Conservation (phyloP, 2,329 filamentous ascomycete species). For the Diaporthe citri region DNA sequence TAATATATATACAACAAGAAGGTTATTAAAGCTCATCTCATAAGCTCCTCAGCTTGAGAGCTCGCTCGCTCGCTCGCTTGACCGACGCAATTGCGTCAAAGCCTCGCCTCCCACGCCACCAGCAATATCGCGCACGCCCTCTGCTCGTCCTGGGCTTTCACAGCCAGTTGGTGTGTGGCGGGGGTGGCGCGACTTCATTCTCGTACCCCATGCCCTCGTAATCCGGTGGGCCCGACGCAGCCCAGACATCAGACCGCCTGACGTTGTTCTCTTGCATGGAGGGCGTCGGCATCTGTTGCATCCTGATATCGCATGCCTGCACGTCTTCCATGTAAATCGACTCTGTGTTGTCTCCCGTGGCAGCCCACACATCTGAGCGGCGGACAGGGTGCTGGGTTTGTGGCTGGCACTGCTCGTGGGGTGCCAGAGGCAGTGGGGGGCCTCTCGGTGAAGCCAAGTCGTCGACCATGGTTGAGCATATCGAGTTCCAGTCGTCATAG, state of each 20-base stretch:
- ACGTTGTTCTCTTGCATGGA: slow-evolving; percentile 6
- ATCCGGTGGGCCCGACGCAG: slow-evolving; percentile 29
- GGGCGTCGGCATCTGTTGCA: slow-evolving; percentile 27
- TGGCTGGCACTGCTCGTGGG: slow-evolving; percentile 37
- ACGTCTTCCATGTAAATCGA: slow-evolving; percentile 39
- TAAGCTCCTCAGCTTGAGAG: slow-evolving; percentile 3
- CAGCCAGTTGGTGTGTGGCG: slow-evolving; percentile 36
- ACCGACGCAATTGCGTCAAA: neutral
- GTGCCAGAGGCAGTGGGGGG: slow-evolving; percentile 32
- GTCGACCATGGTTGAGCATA: slow-evolving; percentile 40
- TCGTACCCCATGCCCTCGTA: slow-evolving; percentile 40
- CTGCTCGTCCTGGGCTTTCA: neutral
- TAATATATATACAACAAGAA: slow-evolving; percentile 32
- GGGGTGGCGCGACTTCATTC: slow-evolving; percentile 36
- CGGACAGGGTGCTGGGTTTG: slow-evolving; percentile 18
- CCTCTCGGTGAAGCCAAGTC: slow-evolving; percentile 36
- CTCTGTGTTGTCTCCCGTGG: slow-evolving; percentile 29
- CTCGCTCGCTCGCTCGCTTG: neutral
- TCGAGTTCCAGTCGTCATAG: slow-evolving; percentile 39
- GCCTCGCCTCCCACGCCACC: neutral
- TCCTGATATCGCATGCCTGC: slow-evolving; percentile 33
- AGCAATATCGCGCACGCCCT: neutral
- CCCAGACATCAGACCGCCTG: slow-evolving; percentile 37
- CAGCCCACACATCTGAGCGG: slow-evolving; percentile 37
- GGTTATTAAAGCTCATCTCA: slow-evolving; percentile 23